Base-by-base conservation (phyloP, 805 yeast genomes). In the Candida oleophila region DNA sequence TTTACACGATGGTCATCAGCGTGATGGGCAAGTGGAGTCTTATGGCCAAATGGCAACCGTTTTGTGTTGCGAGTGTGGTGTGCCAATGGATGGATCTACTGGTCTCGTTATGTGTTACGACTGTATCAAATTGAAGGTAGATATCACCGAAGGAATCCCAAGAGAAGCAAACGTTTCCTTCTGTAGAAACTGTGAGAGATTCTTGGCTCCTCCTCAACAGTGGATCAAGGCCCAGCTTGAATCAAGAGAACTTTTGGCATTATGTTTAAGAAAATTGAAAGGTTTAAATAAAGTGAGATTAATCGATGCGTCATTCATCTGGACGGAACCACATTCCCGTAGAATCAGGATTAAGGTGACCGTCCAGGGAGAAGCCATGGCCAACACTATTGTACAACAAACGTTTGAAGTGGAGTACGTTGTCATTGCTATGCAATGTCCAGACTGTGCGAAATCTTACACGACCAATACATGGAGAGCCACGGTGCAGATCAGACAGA, bases 251-350 rank as follows among this genome's bases (percentile, higher is more conserved):
- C 74, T 94, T 44, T 73, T 94, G 51, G 98, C 99, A 1, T 72
- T 94, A 38, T 88, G 97, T 73, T 73, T 94, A 53, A 83, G 92
- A 68, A 81, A 92, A 63, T 75, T 94, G 60, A 89, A 87, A 57
- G 98, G 98, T 47, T 75, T 94, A 55, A 83, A 81, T 54, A 87
- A 87, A 60, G 94, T 90, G 40, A 76, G 97, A 57, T 73, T 94
- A 49, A 82, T 89, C 37, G 98, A 94, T 70, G 99, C 99, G 2
- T 80, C 91, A 3, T 94, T 91, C 59, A 82, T 95, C 51, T 94
- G 99, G 99, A 94, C 99, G 1, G 99, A 94, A 71, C 99, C 99
- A 2, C 99, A 94, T 67, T 90, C 97, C 22, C 81, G 99, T 68
- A 85, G 99, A 74, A 82, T 92, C 50, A 83, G 90, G 66, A 82